Evolutionary conservation across 208 protist genomes (phyloP), one percentile per base, ranked within the genome.

Genomic region (Naegleria gruberi): DNA sequence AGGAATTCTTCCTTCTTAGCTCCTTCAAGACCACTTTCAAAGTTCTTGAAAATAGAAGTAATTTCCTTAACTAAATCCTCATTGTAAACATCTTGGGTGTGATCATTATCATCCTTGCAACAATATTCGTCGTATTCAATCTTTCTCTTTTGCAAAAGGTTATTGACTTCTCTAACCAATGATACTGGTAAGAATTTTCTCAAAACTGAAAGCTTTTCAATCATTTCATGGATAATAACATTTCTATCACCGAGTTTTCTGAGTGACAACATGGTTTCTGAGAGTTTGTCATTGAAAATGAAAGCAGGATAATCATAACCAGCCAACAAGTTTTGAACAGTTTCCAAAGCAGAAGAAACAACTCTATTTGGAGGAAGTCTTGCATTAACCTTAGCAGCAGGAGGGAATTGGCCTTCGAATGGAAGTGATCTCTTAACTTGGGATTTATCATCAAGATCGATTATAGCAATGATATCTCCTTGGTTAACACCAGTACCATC

Each of bases 391-490:
- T 30, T 34, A 26, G 8, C 4, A 5, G n/a, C 3, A 19, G 91
- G 42, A 44, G 92, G 90, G 23, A 93, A 89, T 30, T 44, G 6
- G 12, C 90, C 91, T 26, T 41, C 82, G 74, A 85, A 94, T 40
- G 43, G 84, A 44, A 42, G n/a, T 34, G 90, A 92, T 8, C 94
- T 91, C 47, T 92, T 44, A 15, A 98, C 94, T 90, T 95, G 96
- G 85, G 94, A 95, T 17, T 95, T 95, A 91, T 99, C 97, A 82
- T 98, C 97, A 0, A 98, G 95, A 3, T 95, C 95, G 45, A 99
- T 93, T 45, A 94, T 94, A 0, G 94, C 97, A 47, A 99, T 91
- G 51, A 99, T 92, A 34, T 97, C 95, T 89, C 98, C 98, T 37
- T 97, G 91, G n/a, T 93, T 83, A 90, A 99, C 94, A 86, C 98